Evolutionary conservation across 768 basidiomycete species (phyloP).

Genomic region (Phlegmacium glaucopus): DNA sequence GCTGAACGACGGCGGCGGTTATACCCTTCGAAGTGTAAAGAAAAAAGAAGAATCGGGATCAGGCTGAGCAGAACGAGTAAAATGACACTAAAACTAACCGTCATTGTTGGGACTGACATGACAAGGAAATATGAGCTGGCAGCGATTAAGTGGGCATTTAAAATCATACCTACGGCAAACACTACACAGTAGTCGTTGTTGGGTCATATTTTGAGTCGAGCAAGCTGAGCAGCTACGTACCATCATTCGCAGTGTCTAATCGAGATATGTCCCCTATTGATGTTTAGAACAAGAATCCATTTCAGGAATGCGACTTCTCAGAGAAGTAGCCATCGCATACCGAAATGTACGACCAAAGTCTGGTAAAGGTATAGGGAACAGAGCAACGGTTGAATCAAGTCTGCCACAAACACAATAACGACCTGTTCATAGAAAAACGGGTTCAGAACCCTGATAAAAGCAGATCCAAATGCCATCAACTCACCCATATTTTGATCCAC

Average conservation of each 20-base stretch:
- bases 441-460: too few species aligned
- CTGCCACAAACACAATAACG: not conserved
- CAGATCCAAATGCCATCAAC: not conserved
- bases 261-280: not conserved
- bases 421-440: not conserved
- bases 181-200: slow-evolving; percentile 24
- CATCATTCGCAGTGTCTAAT: slow-evolving; percentile 14
- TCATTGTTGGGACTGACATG: slow-evolving; percentile 37
- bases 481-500: not conserved
- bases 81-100: slow-evolving; percentile 22
- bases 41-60: not conserved
- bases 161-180: slow-evolving; percentile 33
- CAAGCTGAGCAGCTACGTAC: slow-evolving; percentile 6
- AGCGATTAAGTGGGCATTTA: not conserved
- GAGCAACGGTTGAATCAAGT: not conserved
- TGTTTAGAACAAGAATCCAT: too few species aligned
- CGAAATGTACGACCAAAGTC: not conserved
- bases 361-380: not conserved
- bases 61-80: not conserved
- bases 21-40: slow-evolving; percentile 29
- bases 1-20: slow-evolving; percentile 38
- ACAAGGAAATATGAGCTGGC: not conserved
- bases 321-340: not conserved
- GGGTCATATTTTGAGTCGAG: not conserved
- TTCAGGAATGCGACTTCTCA: too few species aligned